These are phyloP conservation scores for Monosporascus sp. DNA, from an alignment of 2,329 filamentous ascomycete genomes.

Conservation along the genomic window DNA sequence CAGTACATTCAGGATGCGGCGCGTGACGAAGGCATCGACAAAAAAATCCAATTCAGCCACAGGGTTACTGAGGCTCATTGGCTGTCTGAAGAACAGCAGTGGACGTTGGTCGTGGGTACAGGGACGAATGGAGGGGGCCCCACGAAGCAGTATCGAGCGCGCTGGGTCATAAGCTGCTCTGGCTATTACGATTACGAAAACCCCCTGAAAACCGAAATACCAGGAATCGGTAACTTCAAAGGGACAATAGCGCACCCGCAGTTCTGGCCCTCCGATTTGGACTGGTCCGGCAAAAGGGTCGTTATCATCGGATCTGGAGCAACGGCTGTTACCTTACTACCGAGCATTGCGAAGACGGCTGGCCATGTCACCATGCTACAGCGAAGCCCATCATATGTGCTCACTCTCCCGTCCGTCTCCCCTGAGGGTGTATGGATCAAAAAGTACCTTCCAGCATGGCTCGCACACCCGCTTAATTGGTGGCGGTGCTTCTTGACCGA, in stretches of 20 bases:
- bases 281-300: constrained; percentile 62
- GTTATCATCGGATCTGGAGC: constrained; percentile 73
- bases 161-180: constrained; percentile 52
- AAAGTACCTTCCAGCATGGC: constrained; percentile 33
- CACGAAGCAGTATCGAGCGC: constrained; percentile 35
- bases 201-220: constrained; percentile 48
- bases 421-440: constrained; percentile 30
- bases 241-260: constrained; percentile 60
- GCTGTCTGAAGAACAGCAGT: constrained; percentile 47
- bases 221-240: constrained; percentile 54
- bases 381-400: constrained; percentile 67
- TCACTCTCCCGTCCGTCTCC: constrained; percentile 45
- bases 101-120: constrained; percentile 41
- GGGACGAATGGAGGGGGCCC: constrained; percentile 26
- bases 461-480: constrained; percentile 39
- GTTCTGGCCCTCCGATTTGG: constrained; percentile 65
- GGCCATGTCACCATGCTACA: constrained; percentile 72
- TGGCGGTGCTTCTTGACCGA: constrained; percentile 35
- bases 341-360: constrained; percentile 60
- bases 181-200: constrained; percentile 62
- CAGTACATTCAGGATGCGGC: constrained; percentile 50
- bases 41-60: constrained; percentile 48
- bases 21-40: constrained; percentile 44
- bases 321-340: constrained; percentile 72
- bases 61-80: constrained; percentile 46